Conservation (phyloP, 192 early-diverging fungal species). For the Entophlyctis helioformis region DNA sequence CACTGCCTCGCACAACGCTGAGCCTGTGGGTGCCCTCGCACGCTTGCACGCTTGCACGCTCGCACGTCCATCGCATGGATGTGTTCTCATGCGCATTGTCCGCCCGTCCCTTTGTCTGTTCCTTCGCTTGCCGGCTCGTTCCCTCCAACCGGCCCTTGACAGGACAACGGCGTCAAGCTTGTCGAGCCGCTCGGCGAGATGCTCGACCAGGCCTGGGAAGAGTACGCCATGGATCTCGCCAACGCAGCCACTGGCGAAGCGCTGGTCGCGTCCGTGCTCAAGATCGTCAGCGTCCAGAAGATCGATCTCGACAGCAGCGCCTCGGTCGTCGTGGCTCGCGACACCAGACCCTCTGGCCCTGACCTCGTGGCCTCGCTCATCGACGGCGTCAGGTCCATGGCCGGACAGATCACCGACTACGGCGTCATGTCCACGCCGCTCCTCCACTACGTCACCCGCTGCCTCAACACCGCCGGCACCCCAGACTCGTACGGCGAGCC, state of each 20-base stretch:
- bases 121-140: not conserved
- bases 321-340: conserved; percentile 73
- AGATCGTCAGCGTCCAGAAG: conserved; percentile 47
- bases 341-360: conserved; percentile 88
- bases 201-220: conserved; percentile 93
- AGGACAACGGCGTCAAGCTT: conserved; percentile 98
- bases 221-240: conserved; percentile 75
- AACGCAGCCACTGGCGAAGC: conserved; percentile 62
- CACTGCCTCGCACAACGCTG: conserved; percentile 97
- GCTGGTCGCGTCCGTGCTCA: conserved; percentile 44
- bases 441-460: conserved; percentile 87
- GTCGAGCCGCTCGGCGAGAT: conserved; percentile 98
- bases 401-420: conserved; percentile 59
- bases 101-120: no score
- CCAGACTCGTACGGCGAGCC: conserved; percentile 76
- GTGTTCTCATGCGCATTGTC: no score
- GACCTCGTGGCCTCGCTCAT: conserved; percentile 66
- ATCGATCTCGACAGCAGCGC: conserved; percentile 54
- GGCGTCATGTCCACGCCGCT: conserved; percentile 93
- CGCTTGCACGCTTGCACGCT: not conserved
- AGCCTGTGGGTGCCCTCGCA: conserved; percentile 33
- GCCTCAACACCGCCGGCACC: conserved; percentile 70
- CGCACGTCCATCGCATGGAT: no score
- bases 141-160: not conserved
- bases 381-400: conserved; percentile 68